phyloP scores from a whole-genome alignment of 805 yeast genomes.

The Yarrowia divulgata region DNA sequence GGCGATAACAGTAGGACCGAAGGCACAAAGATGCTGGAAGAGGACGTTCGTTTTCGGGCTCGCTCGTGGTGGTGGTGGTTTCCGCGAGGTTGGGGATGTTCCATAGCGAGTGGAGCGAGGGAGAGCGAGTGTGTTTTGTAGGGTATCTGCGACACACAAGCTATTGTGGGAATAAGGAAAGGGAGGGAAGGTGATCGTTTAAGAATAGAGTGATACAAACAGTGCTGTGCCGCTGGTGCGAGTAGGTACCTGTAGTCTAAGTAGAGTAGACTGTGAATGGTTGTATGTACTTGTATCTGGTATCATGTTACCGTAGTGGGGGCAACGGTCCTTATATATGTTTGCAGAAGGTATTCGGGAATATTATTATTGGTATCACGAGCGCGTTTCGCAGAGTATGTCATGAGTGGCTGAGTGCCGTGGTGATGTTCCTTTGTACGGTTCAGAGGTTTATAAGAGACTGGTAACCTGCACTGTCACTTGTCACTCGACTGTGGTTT shows the following conservation, averaged over 20 bases:
- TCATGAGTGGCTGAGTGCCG: background rate
- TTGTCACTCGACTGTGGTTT: background rate
- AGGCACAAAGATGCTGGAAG: slow-evolving; percentile 8
- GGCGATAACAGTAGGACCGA: background rate
- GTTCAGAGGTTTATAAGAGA: no score
- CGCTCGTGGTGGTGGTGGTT: background rate
- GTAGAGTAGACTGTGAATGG: no score
- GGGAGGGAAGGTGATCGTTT: background rate
- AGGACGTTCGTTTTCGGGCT: slow-evolving; percentile 3
- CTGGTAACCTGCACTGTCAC: background rate
- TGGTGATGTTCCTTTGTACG: background rate
- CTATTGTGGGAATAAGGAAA: background rate
- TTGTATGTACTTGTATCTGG: no score
- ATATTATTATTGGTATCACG: no score
- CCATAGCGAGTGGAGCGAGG: slow-evolving; percentile 33
- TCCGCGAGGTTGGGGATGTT: background rate
- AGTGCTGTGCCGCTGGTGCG: background rate
- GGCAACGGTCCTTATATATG: no score
- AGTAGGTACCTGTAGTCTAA: no score
- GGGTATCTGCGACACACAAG: background rate
- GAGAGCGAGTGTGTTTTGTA: background rate
- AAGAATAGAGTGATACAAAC: background rate
- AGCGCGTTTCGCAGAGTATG: background rate
- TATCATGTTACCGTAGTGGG: no score
- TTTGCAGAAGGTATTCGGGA: no score